Percentiles rank a stretch among this genome's conserved stretches.
phyloP scores from a whole-genome alignment of 164 flowering plant genomes.

The Macadamia tetraphylla region DNA sequence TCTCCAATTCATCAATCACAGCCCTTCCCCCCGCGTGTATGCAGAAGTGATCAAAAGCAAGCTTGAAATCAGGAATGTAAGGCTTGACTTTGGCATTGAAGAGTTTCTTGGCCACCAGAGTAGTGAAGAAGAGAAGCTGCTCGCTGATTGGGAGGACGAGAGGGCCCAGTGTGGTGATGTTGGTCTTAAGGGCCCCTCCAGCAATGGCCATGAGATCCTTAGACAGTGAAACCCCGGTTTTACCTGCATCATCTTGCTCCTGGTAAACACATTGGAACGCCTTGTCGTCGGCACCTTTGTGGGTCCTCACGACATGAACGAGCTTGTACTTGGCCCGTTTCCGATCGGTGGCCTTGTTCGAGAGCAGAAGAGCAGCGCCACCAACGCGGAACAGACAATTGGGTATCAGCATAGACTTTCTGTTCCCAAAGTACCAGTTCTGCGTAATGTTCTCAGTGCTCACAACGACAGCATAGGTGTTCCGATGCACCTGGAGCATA shows the following conservation, averaged over 20 bases:
- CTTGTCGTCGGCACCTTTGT: constrained; percentile 15
- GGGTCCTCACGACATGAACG: constrained; percentile 18
- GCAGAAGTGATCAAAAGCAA: constrained; percentile 40
- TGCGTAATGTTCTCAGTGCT: neutral
- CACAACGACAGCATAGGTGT: neutral
- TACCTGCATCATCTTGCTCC: constrained; percentile 11
- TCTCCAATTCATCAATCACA: constrained; percentile 30
- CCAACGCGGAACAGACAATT: constrained; percentile 8
- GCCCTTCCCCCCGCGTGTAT: constrained; percentile 39
- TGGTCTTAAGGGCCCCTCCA: constrained; percentile 11
- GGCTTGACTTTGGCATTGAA: constrained; percentile 19
- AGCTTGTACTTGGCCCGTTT: constrained; percentile 15
- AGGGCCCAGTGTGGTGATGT: constrained; percentile 16
- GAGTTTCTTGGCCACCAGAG: constrained; percentile 10
- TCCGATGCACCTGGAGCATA: neutral
- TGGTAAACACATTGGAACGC: constrained; percentile 16
- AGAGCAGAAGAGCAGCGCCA: constrained; percentile 23
- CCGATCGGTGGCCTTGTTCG: constrained; percentile 14
- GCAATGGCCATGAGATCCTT: constrained; percentile 17
- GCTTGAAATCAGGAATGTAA: constrained; percentile 21
- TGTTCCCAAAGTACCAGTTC: constrained; percentile 1
- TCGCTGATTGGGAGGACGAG: constrained; percentile 15
- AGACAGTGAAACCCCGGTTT: constrained; percentile 11
- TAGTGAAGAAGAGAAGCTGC: constrained; percentile 13
- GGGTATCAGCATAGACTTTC: neutral